These are phyloP conservation scores for Penicillium cosmopolitanum DNA, from an alignment of 495 filamentous ascomycete genomes.

Conservation along the genomic window DNA sequence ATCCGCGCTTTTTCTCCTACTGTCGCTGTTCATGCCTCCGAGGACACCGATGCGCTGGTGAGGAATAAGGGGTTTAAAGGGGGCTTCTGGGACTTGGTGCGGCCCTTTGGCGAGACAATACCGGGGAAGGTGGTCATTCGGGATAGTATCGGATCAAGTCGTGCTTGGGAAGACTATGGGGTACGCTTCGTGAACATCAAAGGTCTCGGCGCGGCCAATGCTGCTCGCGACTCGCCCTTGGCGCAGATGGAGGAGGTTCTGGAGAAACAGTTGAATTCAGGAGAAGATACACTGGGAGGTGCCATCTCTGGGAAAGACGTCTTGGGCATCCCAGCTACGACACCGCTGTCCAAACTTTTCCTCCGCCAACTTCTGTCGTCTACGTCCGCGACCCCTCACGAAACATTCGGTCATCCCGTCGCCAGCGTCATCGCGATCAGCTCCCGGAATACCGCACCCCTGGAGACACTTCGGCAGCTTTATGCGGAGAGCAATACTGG, in stretches of 20 bases:
- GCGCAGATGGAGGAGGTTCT: constrained; percentile 64
- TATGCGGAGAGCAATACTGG: constrained; percentile 78
- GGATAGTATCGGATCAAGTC: constrained; percentile 83
- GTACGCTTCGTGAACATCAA: constrained; percentile 73
- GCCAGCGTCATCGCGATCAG: constrained; percentile 96
- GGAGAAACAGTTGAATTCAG: constrained; percentile 46
- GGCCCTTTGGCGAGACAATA: constrained; percentile 90
- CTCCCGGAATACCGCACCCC: constrained; percentile 76
- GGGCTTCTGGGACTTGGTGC: constrained; percentile 80
- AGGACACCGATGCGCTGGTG: constrained; percentile 79
- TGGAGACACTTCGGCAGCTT: constrained; percentile 80
- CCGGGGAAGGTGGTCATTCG: constrained; percentile 86
- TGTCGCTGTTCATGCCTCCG: constrained; percentile 79
- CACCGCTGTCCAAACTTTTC: constrained; percentile 79
- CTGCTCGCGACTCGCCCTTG: constrained; percentile 36
- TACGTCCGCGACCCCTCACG: constrained; percentile 74
- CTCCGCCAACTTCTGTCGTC: constrained; percentile 81
- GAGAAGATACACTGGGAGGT: constrained; percentile 36
- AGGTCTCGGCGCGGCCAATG: constrained; percentile 23
- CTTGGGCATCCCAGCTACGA: constrained; percentile 40
- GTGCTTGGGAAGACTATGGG: constrained; percentile 85
- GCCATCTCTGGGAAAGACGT: constrained; percentile 41
- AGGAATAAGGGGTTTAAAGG: constrained; percentile 81
- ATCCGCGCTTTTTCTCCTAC: constrained; percentile 85
- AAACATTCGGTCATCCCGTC: constrained; percentile 93